phyloP scores from a whole-genome alignment of 306 rosid species.

The Acacia confusa region DNA sequence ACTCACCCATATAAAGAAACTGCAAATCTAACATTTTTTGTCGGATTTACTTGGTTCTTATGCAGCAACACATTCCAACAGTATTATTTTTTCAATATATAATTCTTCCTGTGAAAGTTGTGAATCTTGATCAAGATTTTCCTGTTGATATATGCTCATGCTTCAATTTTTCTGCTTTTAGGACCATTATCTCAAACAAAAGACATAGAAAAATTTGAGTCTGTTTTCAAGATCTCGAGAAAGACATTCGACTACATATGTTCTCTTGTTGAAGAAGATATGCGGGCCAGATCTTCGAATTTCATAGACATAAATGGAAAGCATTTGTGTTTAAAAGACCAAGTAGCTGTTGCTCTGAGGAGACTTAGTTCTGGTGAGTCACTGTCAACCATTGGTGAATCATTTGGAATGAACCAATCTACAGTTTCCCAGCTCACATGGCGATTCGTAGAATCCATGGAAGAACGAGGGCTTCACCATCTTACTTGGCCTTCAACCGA shows the following conservation, averaged over 20 bases:
- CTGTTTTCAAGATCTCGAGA: slow-evolving; percentile 75
- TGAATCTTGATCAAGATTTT: background rate
- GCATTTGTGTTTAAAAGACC: slow-evolving; percentile 67
- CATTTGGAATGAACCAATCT: slow-evolving; percentile 70
- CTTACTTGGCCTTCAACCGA: slow-evolving; percentile 80
- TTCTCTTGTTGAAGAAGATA: slow-evolving; percentile 72
- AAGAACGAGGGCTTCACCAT: slow-evolving; percentile 78
- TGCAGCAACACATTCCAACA: background rate
- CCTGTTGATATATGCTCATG: slow-evolving; percentile 5
- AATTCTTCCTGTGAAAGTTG: slow-evolving; percentile 13
- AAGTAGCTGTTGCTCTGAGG: slow-evolving; percentile 87
- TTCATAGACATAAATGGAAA: slow-evolving; percentile 50
- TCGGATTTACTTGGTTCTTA: slow-evolving; percentile 5
- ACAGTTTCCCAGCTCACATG: slow-evolving; percentile 88
- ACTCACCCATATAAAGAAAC: slow-evolving; percentile 1
- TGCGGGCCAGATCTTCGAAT: slow-evolving; percentile 62
- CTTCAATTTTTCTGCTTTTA: slow-evolving; percentile 37
- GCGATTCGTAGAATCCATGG: slow-evolving; percentile 91
- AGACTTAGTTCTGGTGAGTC: slow-evolving; percentile 94
- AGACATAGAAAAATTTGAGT: slow-evolving; percentile 59
- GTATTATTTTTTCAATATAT: background rate
- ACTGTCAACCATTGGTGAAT: slow-evolving; percentile 63
- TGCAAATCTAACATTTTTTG: slow-evolving; percentile 2
- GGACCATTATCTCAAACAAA: slow-evolving; percentile 67
- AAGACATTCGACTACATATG: slow-evolving; percentile 84